Base-by-base conservation (phyloP, 140 eudicot genomes). In the Ambrosia hybrid region DNA sequence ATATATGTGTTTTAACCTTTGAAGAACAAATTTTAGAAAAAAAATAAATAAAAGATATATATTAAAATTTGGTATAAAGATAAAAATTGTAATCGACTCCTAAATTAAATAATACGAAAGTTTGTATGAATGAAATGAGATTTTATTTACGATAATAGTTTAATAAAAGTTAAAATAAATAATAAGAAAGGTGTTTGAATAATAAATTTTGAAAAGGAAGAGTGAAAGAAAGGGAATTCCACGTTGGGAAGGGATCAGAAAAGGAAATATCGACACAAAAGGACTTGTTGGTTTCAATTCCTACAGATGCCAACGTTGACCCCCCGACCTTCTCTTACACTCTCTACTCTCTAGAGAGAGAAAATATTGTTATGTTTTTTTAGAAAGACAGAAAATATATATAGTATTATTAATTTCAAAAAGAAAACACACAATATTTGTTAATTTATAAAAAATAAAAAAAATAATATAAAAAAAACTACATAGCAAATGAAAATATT, bases 141-240 rank as follows among this genome's bases (percentile, higher is more conserved):
- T 4, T 39, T 39, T 39, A 39, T 7, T 39, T 3, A 30, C 34
- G 34, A 1, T 30, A 6, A 46, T 46, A 5, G 52, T 48, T 48
- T 48, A 2, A 9, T 48, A 48, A 48, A 48, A 48, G 52, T 10
- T 2, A 48, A 8, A 10, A 10, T 9, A 48, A 41, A 8, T 41
- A 41, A 41, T 41, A 41, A 41, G 48, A 41, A 10, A 48, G 10
- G 52, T 48, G 13, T 8, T 2, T 1, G 52, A 48, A 48, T 8
- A 48, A 6, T 8, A 1, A 48, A 48, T 14, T 30, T 55, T 55
- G 60, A 55, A 56, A 76, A 30, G 74, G 68, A 58, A 15, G 68
- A 46, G 74, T 57, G 74, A 67, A 67, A 51, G 74, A 76, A 66
- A 76, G 74, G 62, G 80, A 76, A 67, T 67, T 76, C 80, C 74